Evolutionary conservation across 1,284 basidiomycete genomes (phyloP), one percentile per base, ranked within the genome.

Genomic region (Sanguinoderma infundibulare): DNA sequence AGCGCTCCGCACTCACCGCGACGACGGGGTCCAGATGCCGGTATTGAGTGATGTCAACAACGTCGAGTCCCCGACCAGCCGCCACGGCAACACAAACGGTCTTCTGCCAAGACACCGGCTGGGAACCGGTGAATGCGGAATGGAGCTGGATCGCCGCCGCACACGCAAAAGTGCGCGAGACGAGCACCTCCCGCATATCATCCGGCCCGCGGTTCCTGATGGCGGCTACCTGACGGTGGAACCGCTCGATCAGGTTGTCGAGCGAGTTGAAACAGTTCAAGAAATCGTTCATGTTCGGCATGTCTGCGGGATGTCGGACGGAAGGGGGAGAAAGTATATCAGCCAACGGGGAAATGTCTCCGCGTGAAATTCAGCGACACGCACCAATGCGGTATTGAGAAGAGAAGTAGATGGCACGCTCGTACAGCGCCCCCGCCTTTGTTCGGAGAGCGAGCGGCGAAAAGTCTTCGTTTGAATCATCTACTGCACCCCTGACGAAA

Each of bases 361-460:
- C 20, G 15, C 15, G 17, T 34, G 17, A 34, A 42, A 51, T 10
- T 2, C 4, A 36, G 10, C 1, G 35, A 3, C 26, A 53, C 57
- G 15, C 35, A 66, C 64, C 62, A 20, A 40, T 40, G 9, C 63
- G 53, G 20, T 59, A 65, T 53, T 64, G 59, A 3, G 64, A 62
- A 17, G 67, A 57, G 22, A 70, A 32, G 46, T 67, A 61, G 8
- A 71, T 67, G 3, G 78, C 76, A 38, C 74, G 66, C 44, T 77
- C 76, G 40, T 77, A 69, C 1, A 79, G 58, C 14, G 75, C 68
- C 1, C 74, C 70, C 0, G 77, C 75, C 63, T 80, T 80, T 5
- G 73, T 68, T n/a, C 73, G 71, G n/a, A 76, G 59, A 1, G 75
- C 73, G 6, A 72, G 67, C 3, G 66, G 53, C 55, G 69, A 65